phyloP scores from a whole-genome alignment of 1,284 basidiomycete genomes.

The Boletus smithii region DNA sequence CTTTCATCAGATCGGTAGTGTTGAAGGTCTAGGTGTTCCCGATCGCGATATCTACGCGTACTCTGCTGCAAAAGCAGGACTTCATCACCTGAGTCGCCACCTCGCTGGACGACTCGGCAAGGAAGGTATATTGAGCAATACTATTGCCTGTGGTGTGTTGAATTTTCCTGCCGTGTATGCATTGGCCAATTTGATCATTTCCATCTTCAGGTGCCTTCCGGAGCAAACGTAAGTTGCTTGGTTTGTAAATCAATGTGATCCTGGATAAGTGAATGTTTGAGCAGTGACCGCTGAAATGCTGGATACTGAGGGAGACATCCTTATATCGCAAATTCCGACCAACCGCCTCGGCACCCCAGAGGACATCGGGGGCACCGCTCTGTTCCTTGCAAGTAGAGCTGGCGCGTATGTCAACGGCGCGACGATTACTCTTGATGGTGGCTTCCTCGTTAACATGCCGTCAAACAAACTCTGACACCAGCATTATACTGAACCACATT shows the following conservation, averaged over 20 bases:
- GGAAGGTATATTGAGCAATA: conserved; percentile 65
- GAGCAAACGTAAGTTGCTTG: conserved; percentile 44
- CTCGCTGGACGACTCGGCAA: conserved; percentile 58
- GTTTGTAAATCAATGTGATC: not conserved
- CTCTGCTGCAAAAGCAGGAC: conserved; percentile 60
- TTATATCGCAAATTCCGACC: conserved; percentile 48
- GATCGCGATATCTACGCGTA: conserved; percentile 68
- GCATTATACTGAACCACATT: not conserved
- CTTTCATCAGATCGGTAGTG: conserved; percentile 55
- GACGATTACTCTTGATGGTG: conserved; percentile 61
- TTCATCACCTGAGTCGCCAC: conserved; percentile 62
- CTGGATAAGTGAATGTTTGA: not conserved
- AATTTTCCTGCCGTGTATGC: not conserved
- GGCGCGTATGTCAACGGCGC: conserved; percentile 65
- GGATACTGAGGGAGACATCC: conserved; percentile 43
- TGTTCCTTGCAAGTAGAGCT: conserved; percentile 59
- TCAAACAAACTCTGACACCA: conserved; percentile 25
- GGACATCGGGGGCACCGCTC: conserved; percentile 59
- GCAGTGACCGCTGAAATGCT: conserved; percentile 63
- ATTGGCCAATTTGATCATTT: not conserved
- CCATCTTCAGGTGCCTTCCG: conserved; percentile 42
- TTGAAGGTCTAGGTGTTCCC: conserved; percentile 55
- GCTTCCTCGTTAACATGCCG: conserved; percentile 38
- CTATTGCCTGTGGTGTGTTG: conserved; percentile 59
- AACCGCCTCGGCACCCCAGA: conserved; percentile 58